Base-by-base conservation (phyloP, 202 grass and related monocot genomes). In the Carex arenaria region DNA sequence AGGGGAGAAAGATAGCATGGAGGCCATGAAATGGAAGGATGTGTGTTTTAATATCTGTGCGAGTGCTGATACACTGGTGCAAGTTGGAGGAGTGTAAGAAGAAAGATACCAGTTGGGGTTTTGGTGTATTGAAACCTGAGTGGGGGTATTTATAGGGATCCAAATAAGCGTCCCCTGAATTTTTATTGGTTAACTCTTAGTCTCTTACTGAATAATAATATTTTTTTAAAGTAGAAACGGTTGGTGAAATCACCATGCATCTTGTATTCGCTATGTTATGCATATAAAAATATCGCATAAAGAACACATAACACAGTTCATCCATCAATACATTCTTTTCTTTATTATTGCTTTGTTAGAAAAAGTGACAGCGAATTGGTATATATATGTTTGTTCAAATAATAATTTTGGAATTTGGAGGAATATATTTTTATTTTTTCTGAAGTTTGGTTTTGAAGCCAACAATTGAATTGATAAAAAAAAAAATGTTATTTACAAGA, bases 1-100 rank as follows among this genome's bases (percentile, higher is more conserved):
- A 28, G 43, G 61, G 15, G 80, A 64, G 84, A 86, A 64, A 82
- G 80, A 82, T 36, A 88, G 47, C 47, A 85, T 57, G 55, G 88
- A 86, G n/a, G 84, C 73, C 88, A 89, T 89, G 54, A 42, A 83
- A 34, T 79, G 31, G 7, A 42, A 61, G 5, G 45, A 11, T 65
- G 52, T 17, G 49, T 53, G 73, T 51, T 80, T 52, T 78, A 26
- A 68, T 59, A 40, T 19, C 36, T 42, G 63, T 15, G 23, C 15
- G 74, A 9, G 61, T 52, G 80, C 26, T 47, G 38, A 8, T 52
- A 54, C 59, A 66, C 45, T 63, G 51, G 63, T 53, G 59, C 19
- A 12, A 82, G 40, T 67, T 82, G 2, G 54, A 67, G 15, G 23
- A 26, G 59, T 77, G 51, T 57, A 57, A 59, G 14, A 57, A 57